Evolutionary conservation across 108 stramenopile genomes (phyloP).

Genomic region (Nitzschia putrida): DNA sequence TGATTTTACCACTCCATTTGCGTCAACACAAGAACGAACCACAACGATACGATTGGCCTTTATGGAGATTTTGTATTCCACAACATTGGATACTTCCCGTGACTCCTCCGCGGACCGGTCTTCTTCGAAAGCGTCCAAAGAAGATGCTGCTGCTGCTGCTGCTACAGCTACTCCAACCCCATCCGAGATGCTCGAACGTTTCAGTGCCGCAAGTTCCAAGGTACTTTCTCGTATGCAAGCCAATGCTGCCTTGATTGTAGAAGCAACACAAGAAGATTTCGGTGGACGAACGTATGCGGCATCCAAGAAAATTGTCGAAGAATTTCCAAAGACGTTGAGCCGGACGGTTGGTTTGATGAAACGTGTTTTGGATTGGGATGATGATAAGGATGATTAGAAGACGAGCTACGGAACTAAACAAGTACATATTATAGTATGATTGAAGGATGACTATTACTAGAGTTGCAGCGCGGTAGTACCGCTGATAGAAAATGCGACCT

Average conservation of each 20-base stretch:
- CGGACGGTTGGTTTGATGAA: conserved; percentile 36
- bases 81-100: neutral
- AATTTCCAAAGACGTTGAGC: conserved; percentile 37
- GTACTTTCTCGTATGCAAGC: conserved; percentile 36
- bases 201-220: conserved; percentile 9
- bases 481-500: no score
- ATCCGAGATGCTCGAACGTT: neutral
- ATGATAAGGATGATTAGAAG: no score
- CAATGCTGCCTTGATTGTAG: conserved; percentile 34
- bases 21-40: conserved; percentile 21
- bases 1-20: conserved; percentile 17
- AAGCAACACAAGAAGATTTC: conserved; percentile 39
- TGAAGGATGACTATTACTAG: no score
- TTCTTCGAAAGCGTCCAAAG: neutral
- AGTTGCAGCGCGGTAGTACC: no score
- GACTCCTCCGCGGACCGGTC: neutral
- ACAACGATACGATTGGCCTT: conserved; percentile 39
- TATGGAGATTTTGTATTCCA: conserved; percentile 40
- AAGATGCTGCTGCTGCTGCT: neutral
- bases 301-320: conserved; percentile 20
- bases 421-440: no score
- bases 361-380: conserved; percentile 13
- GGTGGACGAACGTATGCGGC: conserved; percentile 24
- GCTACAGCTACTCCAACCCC: neutral
- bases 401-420: no score